Conservation (phyloP, 1,139 yeast genomes). For the Scheffersomyces illinoinensis region DNA sequence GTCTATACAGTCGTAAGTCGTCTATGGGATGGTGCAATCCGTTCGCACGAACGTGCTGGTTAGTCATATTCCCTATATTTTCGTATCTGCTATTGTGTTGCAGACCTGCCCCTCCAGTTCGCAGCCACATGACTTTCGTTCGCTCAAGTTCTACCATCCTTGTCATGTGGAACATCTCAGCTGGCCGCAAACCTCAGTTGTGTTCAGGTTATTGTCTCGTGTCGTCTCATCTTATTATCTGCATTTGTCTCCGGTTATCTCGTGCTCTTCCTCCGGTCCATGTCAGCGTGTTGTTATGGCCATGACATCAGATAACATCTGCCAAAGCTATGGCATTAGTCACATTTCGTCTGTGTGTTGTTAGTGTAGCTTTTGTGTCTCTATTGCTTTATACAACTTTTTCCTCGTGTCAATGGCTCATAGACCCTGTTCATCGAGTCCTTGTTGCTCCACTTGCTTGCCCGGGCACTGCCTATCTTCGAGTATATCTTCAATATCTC, state of each 20-base stretch:
- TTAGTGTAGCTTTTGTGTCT: not conserved
- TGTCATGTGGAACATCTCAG: not conserved
- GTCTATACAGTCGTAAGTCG: not conserved
- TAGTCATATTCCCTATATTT: not conserved
- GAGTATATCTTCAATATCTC: slow-evolving; percentile 25
- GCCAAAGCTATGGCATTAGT: no score
- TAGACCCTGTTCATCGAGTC: slow-evolving; percentile 23
- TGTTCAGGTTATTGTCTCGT: not conserved
- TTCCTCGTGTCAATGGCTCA: slow-evolving; percentile 9
- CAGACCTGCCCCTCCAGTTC: not conserved
- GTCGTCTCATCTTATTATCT: not conserved
- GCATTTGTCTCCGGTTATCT: not conserved
- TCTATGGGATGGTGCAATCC: not conserved
- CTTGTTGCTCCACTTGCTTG: slow-evolving; percentile 24
- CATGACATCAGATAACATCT: no score
- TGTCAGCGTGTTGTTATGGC: slow-evolving; percentile 5
- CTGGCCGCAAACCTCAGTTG: not conserved
- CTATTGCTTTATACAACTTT: slow-evolving; percentile 2
- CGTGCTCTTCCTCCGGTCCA: slow-evolving; percentile 2
- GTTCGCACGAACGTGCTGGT: not conserved
- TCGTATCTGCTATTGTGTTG: not conserved
- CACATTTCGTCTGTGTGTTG: no score
- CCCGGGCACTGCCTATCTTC: slow-evolving; percentile 29
- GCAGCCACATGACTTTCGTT: slow-evolving; percentile 3
- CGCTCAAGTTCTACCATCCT: not conserved